Base-by-base conservation (phyloP, 352 stramenopile genomes). In the Pythium scleroteichum region DNA sequence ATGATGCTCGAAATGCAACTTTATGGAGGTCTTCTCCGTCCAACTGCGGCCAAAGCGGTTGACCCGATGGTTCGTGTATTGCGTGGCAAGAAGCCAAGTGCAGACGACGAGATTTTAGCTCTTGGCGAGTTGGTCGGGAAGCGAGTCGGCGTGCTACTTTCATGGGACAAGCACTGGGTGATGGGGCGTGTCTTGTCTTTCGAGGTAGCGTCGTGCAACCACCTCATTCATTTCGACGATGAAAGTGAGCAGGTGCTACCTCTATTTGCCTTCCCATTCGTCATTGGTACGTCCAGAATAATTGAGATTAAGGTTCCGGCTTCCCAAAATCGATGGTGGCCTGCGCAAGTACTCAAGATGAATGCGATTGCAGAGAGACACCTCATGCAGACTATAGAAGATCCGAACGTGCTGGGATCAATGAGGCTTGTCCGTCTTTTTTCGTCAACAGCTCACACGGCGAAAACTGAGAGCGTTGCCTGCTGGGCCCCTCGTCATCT, bases 1-100 rank as follows among this genome's bases (percentile, higher is more conserved):
- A 92, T 94, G 83, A 69, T 92, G 47, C 60, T 91, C 32, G 85
- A 92, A 29, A 92, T 94, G 78, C 82, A 92, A 64, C 45, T 90
- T 7, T 90, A 91, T 50, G 82, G 85, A 14, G 72, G 74, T 19
- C 64, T 92, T 23, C 62, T 94, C 29, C 80, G 82, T 2, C 67
- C 73, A 0, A 90, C 82, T 10, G 73, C 82, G n/a, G 82, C 76
- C 0, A 92, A 89, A 66, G 69, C 82, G 17, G 65, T 78, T 17
- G 76, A 92, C 61, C 22, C 75, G 2, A 60, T 87, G 20, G 62
- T 73, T 24, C 64, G 66, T 7, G 72, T 72, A 9, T 42, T 84
- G 26, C 66, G 75, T 29, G 79, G 78, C 13, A 88, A 83, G 16
- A 69, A 73, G 1, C 85, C 80, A 24, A 78, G 62, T 2, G 78